These are phyloP conservation scores for Aspergillus conjunctus DNA, from an alignment of 495 filamentous ascomycete genomes.

Conservation along the genomic window DNA sequence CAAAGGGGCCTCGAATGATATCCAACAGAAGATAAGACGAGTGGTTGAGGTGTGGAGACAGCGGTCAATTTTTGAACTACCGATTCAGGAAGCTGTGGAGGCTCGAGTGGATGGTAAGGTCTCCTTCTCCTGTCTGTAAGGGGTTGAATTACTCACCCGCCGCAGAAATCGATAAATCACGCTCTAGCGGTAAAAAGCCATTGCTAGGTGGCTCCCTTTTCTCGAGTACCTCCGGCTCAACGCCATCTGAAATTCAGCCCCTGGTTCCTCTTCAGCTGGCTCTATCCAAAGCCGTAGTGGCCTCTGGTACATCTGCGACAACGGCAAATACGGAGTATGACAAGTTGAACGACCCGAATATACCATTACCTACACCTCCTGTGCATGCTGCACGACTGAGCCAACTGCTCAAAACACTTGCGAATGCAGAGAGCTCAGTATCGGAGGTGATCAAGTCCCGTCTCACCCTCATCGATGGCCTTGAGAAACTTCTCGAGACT, in stretches of 20 bases:
- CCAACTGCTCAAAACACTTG: slow-evolving; percentile 81
- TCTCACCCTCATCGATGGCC: slow-evolving; percentile 68
- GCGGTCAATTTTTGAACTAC: slow-evolving; percentile 77
- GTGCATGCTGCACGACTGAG: slow-evolving; percentile 90
- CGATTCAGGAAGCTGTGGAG: slow-evolving; percentile 78
- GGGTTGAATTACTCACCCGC: slow-evolving; percentile 13
- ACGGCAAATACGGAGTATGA: slow-evolving; percentile 78
- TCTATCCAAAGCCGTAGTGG: slow-evolving; percentile 67
- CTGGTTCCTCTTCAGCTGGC: slow-evolving; percentile 71
- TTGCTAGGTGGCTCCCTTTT: slow-evolving; percentile 73
- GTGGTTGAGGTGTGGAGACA: slow-evolving; percentile 95
- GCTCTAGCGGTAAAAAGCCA: slow-evolving; percentile 65
- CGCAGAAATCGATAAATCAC: slow-evolving; percentile 77
- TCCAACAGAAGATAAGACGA: slow-evolving; percentile 82
- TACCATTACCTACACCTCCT: slow-evolving; percentile 69
- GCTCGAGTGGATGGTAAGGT: slow-evolving; percentile 70
- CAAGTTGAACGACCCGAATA: slow-evolving; percentile 71
- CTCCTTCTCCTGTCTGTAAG: neutral
- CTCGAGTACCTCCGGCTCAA: slow-evolving; percentile 52
- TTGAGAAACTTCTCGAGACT: slow-evolving; percentile 78
- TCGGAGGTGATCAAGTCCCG: slow-evolving; percentile 89
- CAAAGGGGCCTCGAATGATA: slow-evolving; percentile 77
- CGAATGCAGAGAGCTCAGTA: slow-evolving; percentile 88
- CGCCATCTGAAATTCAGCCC: slow-evolving; percentile 76
- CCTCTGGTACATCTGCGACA: slow-evolving; percentile 60